Evolutionary conservation across 495 filamentous ascomycete species (phyloP).

Genomic region (Xylaria scruposa): DNA sequence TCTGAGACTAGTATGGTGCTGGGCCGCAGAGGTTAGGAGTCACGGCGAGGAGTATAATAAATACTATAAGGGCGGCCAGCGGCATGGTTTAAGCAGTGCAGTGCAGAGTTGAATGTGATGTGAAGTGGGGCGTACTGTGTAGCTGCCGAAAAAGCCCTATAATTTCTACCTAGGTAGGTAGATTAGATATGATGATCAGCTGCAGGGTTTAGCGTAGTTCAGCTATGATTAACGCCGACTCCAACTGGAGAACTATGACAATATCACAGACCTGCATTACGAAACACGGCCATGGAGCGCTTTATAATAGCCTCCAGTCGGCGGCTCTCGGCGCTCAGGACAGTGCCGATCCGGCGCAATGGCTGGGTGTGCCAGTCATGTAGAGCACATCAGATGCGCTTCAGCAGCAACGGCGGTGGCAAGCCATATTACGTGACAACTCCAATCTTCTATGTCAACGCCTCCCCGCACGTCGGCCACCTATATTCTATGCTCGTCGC

Average conservation of each 20-base stretch:
- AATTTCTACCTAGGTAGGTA: not conserved
- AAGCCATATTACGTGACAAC: conserved; percentile 98
- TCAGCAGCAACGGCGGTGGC: conserved; percentile 24
- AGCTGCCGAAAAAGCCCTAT: not conserved
- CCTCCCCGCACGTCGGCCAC: conserved; percentile 92
- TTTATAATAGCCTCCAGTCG: conserved; percentile 25
- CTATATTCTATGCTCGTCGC: conserved; percentile 90
- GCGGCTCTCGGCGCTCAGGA: conserved; percentile 28
- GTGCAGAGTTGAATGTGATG: not conserved
- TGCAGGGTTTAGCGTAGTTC: not conserved
- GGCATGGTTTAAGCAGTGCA: not conserved
- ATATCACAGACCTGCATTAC: not conserved
- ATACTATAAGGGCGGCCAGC: not conserved
- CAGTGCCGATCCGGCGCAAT: conserved; percentile 23
- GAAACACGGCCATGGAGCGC: conserved; percentile 32
- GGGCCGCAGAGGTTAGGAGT: not conserved
- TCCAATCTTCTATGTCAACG: conserved; percentile 99
- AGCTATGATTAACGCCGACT: not conserved
- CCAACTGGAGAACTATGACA: not conserved
- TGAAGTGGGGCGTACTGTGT: conserved; percentile 7
- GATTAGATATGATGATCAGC: not conserved
- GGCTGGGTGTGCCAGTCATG: conserved; percentile 41
- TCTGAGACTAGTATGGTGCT: not conserved
- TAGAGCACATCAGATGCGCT: conserved; percentile 31
- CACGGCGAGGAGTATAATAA: not conserved